Base-by-base conservation (phyloP, 2,329 filamentous ascomycete genomes). In the Clonostachys rhizophaga region DNA sequence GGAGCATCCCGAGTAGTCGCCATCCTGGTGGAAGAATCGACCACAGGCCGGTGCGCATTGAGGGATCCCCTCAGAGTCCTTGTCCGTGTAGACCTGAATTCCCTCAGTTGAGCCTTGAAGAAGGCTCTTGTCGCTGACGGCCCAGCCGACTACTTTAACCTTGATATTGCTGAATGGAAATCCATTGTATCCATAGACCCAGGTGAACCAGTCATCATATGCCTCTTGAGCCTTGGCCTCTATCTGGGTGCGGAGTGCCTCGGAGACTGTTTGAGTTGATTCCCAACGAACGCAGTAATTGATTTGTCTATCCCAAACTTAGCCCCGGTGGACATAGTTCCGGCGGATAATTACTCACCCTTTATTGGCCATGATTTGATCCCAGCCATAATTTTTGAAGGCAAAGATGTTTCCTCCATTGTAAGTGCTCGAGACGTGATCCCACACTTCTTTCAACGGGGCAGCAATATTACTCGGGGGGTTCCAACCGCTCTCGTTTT, bases 241-340 rank as follows among this genome's bases (percentile, higher is more conserved):
- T 33, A 72, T 55, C 44, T 68, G 54, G 13, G 56, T 56, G 13
- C 70, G 67, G 48, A 71, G 63, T 2, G 59, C 67, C 8, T 63
- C 65, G 1, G 64, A 65, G 9, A 71, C 62, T 2, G 58, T 55
- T 5, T 58, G 52, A 20, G 52, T 60, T 1, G 66, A 69, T 47
- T 74, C 69, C 70, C 71, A 74, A 40, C 70, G 65, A 5, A 74
- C 69, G 45, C 69, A 74, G 4, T 30, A 30, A 30, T 30, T 30
- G 24, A 30, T 30, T 30, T 30, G 24, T 10, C 24, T 30, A 30
- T 30, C 3, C 24, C 10, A 9, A 30, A 10, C 24, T 30, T 30
- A 30, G 24, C 24, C 24, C 24, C 3, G 24, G 24, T 30, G 24
- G 24, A 30, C 4, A 9, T 30, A 30, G 24, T 30, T 30, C 9